Evolutionary conservation across 208 protist species (phyloP).

Genomic region (Acanthamoeba triangularis): DNA sequence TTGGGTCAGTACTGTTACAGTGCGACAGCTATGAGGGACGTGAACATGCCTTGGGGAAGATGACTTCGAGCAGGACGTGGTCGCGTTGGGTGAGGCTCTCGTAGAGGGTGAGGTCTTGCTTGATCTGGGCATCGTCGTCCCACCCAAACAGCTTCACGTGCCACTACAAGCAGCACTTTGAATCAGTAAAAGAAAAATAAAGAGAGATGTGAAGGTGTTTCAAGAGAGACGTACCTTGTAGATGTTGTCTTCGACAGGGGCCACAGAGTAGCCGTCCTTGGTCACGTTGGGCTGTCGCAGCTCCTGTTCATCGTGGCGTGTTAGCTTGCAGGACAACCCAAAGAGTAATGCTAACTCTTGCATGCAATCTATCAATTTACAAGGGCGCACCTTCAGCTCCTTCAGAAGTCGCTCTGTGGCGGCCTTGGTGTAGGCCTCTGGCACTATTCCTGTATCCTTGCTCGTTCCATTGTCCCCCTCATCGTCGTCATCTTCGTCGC

Average conservation of each 20-base stretch:
- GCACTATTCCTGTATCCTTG: background rate
- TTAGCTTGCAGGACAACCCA: background rate
- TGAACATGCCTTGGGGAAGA: background rate
- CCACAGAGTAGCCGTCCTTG: constrained; percentile 4
- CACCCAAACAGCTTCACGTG: constrained; percentile 63
- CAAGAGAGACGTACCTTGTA: constrained; percentile 17
- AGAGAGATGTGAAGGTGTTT: too few species aligned
- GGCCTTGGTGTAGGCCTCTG: constrained; percentile 23
- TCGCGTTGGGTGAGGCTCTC: constrained; percentile 37
- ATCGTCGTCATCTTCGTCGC: background rate
- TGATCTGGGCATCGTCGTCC: constrained; percentile 56
- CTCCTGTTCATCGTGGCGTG: background rate
- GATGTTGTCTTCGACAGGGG: constrained; percentile 53
- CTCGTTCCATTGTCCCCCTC: background rate
- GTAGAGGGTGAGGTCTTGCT: constrained; percentile 66
- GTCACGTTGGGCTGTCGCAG: background rate
- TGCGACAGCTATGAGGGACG: background rate
- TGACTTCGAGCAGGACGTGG: constrained; percentile 72
- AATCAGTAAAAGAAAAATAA: background rate
- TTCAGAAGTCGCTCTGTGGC: constrained; percentile 42
- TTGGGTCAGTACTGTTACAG: background rate
- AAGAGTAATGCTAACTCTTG: too few species aligned
- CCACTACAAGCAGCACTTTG: background rate
- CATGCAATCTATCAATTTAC: background rate
- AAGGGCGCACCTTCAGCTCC: background rate